Evolutionary conservation across 257 asterid species (phyloP).

Genomic region (Petrea volubilis): DNA sequence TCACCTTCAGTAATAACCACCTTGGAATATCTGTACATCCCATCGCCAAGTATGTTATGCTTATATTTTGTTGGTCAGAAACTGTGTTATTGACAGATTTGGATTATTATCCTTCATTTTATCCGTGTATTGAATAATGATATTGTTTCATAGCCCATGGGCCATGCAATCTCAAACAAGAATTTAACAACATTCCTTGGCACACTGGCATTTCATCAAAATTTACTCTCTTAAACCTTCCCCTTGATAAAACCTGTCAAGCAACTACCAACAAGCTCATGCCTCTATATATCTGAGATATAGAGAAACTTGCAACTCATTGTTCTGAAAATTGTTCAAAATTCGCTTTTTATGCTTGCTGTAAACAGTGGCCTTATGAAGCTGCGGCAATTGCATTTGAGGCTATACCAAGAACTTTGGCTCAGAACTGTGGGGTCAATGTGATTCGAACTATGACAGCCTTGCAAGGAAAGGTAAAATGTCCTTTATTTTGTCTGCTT

Average conservation of each 20-base stretch:
- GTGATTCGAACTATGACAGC: constrained; percentile 95
- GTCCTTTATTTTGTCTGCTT: neutral
- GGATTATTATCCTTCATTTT: neutral
- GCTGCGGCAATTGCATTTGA: constrained; percentile 98
- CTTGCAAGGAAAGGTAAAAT: constrained; percentile 85
- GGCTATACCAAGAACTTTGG: constrained; percentile 96
- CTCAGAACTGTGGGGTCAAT: constrained; percentile 97
- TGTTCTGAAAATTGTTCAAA: neutral
- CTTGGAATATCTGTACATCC: neutral
- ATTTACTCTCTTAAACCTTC: neutral
- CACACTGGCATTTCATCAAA: neutral
- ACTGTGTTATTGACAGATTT: neutral
- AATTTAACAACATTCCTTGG: neutral
- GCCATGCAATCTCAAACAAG: neutral
- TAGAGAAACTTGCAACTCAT: neutral
- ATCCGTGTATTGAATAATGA: neutral
- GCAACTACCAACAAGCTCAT: neutral
- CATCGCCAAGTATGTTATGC: neutral
- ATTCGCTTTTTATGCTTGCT: neutral
- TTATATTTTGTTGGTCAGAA: neutral
- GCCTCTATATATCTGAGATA: neutral
- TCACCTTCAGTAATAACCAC: neutral
- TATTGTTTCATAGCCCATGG: neutral
- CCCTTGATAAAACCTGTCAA: neutral
- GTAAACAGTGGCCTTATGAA: constrained; percentile 95